Percentiles rank a stretch among this genome's conserved stretches.
Evolutionary conservation across 768 basidiomycete genomes (phyloP).

Genomic region (Lentinula raphanica): DNA sequence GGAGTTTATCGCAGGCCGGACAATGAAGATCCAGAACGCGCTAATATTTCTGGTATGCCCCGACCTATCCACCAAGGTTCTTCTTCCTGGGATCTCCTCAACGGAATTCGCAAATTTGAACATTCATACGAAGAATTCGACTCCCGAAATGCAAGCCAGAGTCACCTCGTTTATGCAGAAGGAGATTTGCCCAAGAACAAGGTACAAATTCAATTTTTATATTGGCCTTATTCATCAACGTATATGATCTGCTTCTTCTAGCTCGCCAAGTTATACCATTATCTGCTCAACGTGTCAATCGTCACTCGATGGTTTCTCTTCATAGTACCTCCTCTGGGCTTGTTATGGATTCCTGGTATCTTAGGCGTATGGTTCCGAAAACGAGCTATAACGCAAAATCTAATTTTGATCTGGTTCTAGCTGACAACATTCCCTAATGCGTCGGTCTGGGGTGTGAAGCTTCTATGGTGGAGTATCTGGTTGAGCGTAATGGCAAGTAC

Average conservation of each 20-base stretch:
- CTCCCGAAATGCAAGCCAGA: conserved; percentile 42
- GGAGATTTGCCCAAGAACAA: conserved; percentile 56
- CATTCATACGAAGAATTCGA: conserved; percentile 57
- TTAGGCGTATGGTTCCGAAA: not conserved
- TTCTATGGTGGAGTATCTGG: conserved; percentile 86
- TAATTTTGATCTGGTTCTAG: conserved; percentile 15
- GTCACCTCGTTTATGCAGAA: conserved; percentile 52
- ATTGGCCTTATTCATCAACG: not conserved
- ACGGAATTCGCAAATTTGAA: conserved; percentile 47
- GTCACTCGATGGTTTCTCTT: conserved; percentile 76
- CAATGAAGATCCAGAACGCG: not conserved
- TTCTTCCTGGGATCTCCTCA: conserved; percentile 47
- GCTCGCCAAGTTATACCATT: conserved; percentile 64
- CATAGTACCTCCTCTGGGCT: conserved; percentile 65
- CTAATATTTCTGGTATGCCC: conserved; percentile 4
- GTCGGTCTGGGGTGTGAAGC: conserved; percentile 51
- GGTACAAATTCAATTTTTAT: conserved; percentile 26
- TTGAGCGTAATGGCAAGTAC: conserved; percentile 56
- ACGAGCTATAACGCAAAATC: not conserved
- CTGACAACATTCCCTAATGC: conserved; percentile 46
- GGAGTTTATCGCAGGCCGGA: not conserved
- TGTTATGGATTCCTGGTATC: conserved; percentile 72
- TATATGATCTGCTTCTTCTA: conserved; percentile 19
- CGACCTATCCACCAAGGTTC: conserved; percentile 12
- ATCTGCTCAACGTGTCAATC: conserved; percentile 70